Evolutionary conservation across 495 filamentous ascomycete genomes (phyloP), one percentile per base, ranked within the genome.

Genomic region (Parathielavia hyrcaniae): DNA sequence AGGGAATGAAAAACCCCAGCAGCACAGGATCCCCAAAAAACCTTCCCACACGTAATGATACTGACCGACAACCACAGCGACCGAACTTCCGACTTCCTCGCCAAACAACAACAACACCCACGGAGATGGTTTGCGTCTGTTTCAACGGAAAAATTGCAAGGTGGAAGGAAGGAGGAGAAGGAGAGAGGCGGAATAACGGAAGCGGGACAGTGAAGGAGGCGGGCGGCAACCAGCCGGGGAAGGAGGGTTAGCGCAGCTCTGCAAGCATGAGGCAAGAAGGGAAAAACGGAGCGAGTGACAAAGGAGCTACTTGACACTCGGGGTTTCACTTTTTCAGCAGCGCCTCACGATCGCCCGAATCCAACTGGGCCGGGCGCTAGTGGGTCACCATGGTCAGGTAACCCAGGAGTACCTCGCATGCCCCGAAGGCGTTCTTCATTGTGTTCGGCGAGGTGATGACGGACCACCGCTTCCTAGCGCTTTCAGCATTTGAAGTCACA

Each of bases 21-120:
- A n/a, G n/a, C n/a, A n/a, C n/a, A 55, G 36, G 22, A 35, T 38
- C 0, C 32, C 9, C 26, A 55, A 47, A n/a, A 48, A 51, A 26
- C 9, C 9, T 50, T 36, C 20, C 48, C 46, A 52, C 17, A 46
- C 20, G n/a, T 46, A 17, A 1, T 39, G 23, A 50, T 57, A 13
- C 14, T 57, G 26, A 50, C 38, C 58, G 50, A 58, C 60, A 58
- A 61, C 60, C 52, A 23, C 54, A 56, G 45, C 54, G 45, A 50
- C 54, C 53, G 13, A 40, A 11, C 53, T 56, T 56, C 36, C 44
- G 36, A 56, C 44, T 48, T 53, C 53, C 20, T 26, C 23, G 59
- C 53, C 56, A 35, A 45, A 59, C 69, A 55, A 67, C 69, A 62
- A 70, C 69, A 69, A 71, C 69, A 66, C 69, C 69, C 57, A 58